Evolutionary conservation across 202 grass and related monocot genomes (phyloP).

Genomic region (Saccharum hybrid): DNA sequence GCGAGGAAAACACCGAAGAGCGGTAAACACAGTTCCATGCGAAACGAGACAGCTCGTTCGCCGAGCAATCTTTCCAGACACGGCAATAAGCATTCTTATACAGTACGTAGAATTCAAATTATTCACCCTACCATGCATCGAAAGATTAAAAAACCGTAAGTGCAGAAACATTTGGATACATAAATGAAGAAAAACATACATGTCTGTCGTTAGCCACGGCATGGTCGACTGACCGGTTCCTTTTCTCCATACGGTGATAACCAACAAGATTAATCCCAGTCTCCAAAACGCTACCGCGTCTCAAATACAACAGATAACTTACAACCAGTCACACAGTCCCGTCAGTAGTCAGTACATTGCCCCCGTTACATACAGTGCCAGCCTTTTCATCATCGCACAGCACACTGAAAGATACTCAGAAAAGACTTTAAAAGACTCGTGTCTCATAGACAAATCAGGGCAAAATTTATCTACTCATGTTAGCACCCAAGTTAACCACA

Average conservation of each 20-base stretch:
- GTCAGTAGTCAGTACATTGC: neutral
- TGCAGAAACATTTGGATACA: neutral
- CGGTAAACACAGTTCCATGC: too few species aligned
- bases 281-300: neutral
- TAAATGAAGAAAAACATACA: neutral
- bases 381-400: constrained; percentile 49
- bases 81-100: too few species aligned
- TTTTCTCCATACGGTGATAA: neutral
- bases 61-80: too few species aligned
- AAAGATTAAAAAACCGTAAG: too few species aligned
- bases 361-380: neutral
- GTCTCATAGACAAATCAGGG: constrained; percentile 13
- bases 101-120: neutral
- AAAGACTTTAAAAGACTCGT: constrained; percentile 5
- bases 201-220: neutral
- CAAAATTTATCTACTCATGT: constrained; percentile 23
- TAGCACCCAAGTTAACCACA: constrained; percentile 5
- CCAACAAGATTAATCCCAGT: neutral
- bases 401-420: constrained; percentile 29
- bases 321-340: neutral
- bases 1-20: too few species aligned
- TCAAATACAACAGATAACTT: neutral
- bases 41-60: neutral
- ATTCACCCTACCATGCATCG: neutral
- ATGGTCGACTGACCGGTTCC: neutral